Conservation (phyloP, 306 rosid species). For the Acacia acuminata region DNA sequence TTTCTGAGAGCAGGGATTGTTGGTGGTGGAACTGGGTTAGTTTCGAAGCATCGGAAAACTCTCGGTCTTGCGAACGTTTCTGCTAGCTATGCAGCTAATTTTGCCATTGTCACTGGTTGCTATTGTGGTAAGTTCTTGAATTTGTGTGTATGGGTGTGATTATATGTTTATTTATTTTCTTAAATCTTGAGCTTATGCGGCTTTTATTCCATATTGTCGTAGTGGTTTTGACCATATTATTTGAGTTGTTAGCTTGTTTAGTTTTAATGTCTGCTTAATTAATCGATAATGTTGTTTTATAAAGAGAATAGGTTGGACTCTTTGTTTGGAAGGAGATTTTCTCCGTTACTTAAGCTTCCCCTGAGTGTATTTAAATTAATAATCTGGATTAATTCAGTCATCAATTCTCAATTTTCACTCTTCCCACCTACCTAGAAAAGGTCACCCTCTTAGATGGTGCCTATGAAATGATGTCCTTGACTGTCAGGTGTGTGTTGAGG, state of each 20-base stretch:
- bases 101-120: slow-evolving; percentile 75
- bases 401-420: background rate
- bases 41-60: slow-evolving; percentile 72
- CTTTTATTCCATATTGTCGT: slow-evolving; percentile 10
- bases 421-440: background rate
- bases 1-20: slow-evolving; percentile 56
- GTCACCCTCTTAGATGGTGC: background rate
- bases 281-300: background rate
- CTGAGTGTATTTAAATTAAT: background rate
- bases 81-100: slow-evolving; percentile 77
- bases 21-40: slow-evolving; percentile 83
- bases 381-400: background rate
- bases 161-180: background rate
- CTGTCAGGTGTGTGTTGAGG: background rate
- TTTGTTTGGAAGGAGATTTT: background rate
- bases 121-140: slow-evolving; percentile 66
- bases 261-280: background rate
- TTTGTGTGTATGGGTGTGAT: background rate
- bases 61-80: slow-evolving; percentile 64
- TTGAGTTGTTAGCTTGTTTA: background rate
- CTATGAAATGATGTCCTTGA: slow-evolving; percentile 1
- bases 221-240: background rate
- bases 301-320: background rate
- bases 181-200: background rate
- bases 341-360: background rate